Evolutionary conservation across 768 basidiomycete genomes (phyloP), one percentile per base, ranked within the genome.

Genomic region (Naganishia friedmannii): DNA sequence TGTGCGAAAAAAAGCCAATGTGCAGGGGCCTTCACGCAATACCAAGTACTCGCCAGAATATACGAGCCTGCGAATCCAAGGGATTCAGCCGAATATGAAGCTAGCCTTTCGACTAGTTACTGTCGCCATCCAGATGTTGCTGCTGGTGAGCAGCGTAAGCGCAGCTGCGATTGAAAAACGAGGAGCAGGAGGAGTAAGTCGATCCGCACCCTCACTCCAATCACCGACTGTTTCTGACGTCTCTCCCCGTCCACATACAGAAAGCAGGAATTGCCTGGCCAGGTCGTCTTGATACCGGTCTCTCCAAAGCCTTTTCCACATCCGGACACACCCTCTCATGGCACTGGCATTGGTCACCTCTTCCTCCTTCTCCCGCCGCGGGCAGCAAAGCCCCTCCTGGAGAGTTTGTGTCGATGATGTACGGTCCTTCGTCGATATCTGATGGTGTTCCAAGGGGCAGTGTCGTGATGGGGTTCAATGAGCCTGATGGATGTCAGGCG

Each of bases 401-500:
- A 5, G 56, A 68, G n/a, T 67, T 67, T n/a, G 66, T 63, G 23
- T 26, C 66, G 2, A 53, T 32, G 56, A 23, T 67, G 5, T 57
- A 46, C n/a, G 39, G 39, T 26, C 29, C 10, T 3, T 8, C n/a
- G 0, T 26, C 66, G 2, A 54, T 31, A 15, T 10, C 53, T 13
- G 17, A 42, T 34, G 39, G n/a, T 1, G 31, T 71, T n/a, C 66
- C 66, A 2, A n/a, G 28, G 6, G 21, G 29, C 31, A 51, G 46
- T 3, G 10, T 34, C 9, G 53, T 71, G 13, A 46, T 71, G 42
- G 70, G 70, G 3, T 71, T 67, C 58, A 68, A 71, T 51, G 70
- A 71, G 53, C 66, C 70, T 12, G 70, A 71, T 26, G 56, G 68
- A 28, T 63, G 45, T 32, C 42, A 69, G 7, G 8, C 3, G 12